phyloP scores from a whole-genome alignment of 176 grass and related monocot genomes.

The Leersia perrieri region DNA sequence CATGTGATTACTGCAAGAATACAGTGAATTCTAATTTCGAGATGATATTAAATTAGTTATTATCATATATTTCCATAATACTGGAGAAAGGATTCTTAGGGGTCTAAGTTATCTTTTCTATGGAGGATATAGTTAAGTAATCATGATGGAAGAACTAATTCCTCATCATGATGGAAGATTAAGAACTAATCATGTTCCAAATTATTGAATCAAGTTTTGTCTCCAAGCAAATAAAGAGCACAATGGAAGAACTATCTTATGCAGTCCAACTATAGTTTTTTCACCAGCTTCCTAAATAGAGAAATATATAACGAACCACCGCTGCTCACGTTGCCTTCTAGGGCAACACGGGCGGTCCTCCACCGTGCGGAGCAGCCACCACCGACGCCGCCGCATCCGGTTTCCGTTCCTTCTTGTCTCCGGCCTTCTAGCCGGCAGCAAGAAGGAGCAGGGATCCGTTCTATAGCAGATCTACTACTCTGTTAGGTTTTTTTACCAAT shows the following conservation, averaged over 20 bases:
- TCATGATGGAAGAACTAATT: too few relatives aligned
- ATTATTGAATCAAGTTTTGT: not conserved
- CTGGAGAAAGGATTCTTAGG: not conserved
- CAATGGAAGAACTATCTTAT: not conserved
- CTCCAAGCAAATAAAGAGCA: not conserved
- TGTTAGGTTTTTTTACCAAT: too few relatives aligned
- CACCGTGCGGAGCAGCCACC: too few relatives aligned
- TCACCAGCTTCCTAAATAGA: not conserved
- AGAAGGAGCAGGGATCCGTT: too few relatives aligned
- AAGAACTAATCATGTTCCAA: not conserved
- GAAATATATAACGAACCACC: too few relatives aligned
- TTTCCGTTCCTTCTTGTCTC: too few relatives aligned
- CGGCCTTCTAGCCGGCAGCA: too few relatives aligned
- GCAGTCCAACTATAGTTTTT: not conserved
- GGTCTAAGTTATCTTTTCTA: not conserved
- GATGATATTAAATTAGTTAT: not conserved
- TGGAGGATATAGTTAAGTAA: not conserved
- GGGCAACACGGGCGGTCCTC: too few relatives aligned
- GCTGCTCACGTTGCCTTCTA: too few relatives aligned
- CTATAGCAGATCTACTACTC: too few relatives aligned
- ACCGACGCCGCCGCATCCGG: too few relatives aligned
- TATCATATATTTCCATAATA: not conserved
- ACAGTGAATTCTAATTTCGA: not conserved
- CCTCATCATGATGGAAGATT: not conserved
- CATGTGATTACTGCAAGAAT: not conserved